A percentile compares a stretch with the other conserved stretches of the same genome.
Evolutionary conservation across 768 basidiomycete species (phyloP).

Genomic region (Boletus subcaerulescens): DNA sequence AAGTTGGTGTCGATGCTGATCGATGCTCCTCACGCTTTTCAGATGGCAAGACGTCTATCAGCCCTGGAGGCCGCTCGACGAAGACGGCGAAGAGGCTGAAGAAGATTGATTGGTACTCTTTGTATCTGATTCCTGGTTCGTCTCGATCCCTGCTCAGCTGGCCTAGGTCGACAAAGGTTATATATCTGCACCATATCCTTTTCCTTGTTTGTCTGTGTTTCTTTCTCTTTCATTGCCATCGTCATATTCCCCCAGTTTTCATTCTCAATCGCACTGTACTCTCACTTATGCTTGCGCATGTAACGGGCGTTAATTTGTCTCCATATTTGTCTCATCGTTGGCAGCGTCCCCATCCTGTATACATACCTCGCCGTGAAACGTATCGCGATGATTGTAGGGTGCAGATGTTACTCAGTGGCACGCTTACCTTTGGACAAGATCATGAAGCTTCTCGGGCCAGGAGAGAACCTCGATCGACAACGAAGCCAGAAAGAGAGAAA

Average conservation of each 20-base stretch:
- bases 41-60: slow-evolving; percentile 20
- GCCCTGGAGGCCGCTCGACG: slow-evolving; percentile 21
- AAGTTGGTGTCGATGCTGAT: too few species aligned
- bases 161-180: neutral
- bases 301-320: too few species aligned
- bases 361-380: too few species aligned
- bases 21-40: neutral
- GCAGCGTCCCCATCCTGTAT: too few species aligned
- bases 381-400: too few species aligned
- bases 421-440: too few species aligned
- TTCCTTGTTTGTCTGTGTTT: too few species aligned
- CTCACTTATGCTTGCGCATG: neutral
- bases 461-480: too few species aligned
- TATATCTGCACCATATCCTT: neutral
- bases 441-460: too few species aligned
- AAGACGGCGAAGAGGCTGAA: slow-evolving; percentile 13
- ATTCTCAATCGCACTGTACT: neutral
- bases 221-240: too few species aligned
- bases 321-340: too few species aligned
- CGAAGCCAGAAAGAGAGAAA: neutral
- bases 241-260: neutral
- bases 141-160: neutral
- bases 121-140: neutral
- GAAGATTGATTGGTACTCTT: neutral
- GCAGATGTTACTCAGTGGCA: too few species aligned